phyloP scores from a whole-genome alignment of 805 yeast genomes.

The Lipomyces yamadae region DNA sequence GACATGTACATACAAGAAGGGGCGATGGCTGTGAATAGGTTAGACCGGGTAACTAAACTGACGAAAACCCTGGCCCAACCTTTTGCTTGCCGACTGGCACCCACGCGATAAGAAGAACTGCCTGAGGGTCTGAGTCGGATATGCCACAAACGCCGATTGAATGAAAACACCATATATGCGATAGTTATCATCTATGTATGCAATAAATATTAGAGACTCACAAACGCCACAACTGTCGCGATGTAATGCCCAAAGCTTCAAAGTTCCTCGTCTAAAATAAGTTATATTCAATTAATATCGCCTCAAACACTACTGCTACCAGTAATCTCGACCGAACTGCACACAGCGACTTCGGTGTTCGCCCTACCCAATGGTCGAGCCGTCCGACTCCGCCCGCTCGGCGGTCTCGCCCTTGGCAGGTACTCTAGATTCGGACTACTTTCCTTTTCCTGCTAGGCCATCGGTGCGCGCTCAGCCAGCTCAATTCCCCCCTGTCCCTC shows the following conservation, averaged over 20 bases:
- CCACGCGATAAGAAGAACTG: too few relatives aligned
- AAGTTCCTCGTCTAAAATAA: too few relatives aligned
- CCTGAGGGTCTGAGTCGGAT: too few relatives aligned
- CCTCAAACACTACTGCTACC: too few relatives aligned
- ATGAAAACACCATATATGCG: too few relatives aligned
- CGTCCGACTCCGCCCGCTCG: constrained; percentile 11
- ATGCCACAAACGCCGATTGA: too few relatives aligned
- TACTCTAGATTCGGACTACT: constrained; percentile 19
- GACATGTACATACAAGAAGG: constrained; percentile 2
- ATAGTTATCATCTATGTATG: too few relatives aligned
- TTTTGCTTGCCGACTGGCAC: too few relatives aligned
- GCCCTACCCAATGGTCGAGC: constrained; percentile 8
- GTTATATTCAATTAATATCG: too few relatives aligned
- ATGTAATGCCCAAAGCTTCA: too few relatives aligned
- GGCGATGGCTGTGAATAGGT: constrained; percentile 7
- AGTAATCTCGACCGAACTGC: background rate
- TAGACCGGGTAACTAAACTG: constrained; percentile 6
- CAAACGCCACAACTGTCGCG: too few relatives aligned
- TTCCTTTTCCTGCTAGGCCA: constrained; percentile 35
- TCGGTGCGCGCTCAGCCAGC: background rate
- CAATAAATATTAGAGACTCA: too few relatives aligned
- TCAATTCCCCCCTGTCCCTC: background rate
- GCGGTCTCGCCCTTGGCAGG: constrained; percentile 7
- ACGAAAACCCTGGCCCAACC: background rate
- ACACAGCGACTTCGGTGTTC: background rate